Evolutionary conservation across 1,284 basidiomycete species (phyloP), one percentile per base, ranked within the genome.

Genomic region (Polyporus tsugae): DNA sequence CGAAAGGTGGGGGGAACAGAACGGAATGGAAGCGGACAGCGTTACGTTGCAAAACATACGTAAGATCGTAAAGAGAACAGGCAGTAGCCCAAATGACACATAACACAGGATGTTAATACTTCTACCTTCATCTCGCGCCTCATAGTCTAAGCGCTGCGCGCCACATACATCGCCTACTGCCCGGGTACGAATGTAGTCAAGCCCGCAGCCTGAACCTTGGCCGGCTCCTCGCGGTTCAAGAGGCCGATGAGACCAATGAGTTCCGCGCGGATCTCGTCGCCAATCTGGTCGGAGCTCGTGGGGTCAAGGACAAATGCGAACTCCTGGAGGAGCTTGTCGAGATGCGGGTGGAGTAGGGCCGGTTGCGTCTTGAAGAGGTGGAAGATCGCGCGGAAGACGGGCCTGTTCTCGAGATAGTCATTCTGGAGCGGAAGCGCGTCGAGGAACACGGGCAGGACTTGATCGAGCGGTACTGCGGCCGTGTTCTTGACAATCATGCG

Each of bases 331-430:
- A 99, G 84, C 65, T 87, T 87, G 78, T 98, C 95, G 77, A 98
- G 86, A 82, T 94, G 89, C 6, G 92, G 89, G 61, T 87, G 85
- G 67, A 98, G 86, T 0, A 89, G 85, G 49, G 87, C 85, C 44
- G 95, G 89, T 78, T 93, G 89, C 53, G 85, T 87, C 74, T 90
- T 88, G 87, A 97, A 96, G 62, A 99, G 85, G 73, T 91, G 86
- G 89, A 99, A 96, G 76, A 99, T 86, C 35, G 94, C 92, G 58
- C 91, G 89, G 88, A 98, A 97, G 59, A 97, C 91, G 0, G 97
- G 93, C 38, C 90, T 86, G 82, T 97, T 97, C 84, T 98, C 96
- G 63, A 96, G 88, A 75, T 87, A 89, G 82, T 99, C 97, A 78
- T 95, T 91, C 78, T 91, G 91, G 72, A 99, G 84, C 4, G 97